Evolutionary conservation across 495 filamentous ascomycete genomes (phyloP), one percentile per base, ranked within the genome.

Genomic region (Lasiosphaeria hispida): DNA sequence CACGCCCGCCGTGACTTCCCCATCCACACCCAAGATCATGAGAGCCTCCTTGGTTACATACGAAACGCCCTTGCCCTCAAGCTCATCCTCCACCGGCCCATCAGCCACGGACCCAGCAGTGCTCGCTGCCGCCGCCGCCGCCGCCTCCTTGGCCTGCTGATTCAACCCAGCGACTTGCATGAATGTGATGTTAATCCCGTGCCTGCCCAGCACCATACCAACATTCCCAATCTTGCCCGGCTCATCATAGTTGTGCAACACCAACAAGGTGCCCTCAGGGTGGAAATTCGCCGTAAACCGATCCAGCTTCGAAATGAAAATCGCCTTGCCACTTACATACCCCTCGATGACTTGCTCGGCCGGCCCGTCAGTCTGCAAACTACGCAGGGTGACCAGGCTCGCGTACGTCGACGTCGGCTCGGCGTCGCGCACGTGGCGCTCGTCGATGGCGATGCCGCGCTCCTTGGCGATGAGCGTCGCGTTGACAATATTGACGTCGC

Each of bases 401-500:
- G 81, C 82, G 60, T 85, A 88, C 0, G 80, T 79, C 15, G 80
- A 72, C 1, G 77, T 76, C 11, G 82, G 68, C 39, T 68, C 66
- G 10, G 72, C 73, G 36, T 84, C 79, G 17, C 84, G 74, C 6
- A 75, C 75, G 48, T 83, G 80, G 23, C 77, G 80, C 71, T 90
- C 87, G 63, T 84, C 86, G 49, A 90, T 80, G 34, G 82, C 75
- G 56, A 90, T 84, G 9, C 87, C 87, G 51, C 86, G 83, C 60
- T 89, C 85, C 53, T 80, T 79, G 35, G 86, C 84, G 14, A 90
- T 76, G 52, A 88, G 73, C 17, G 82, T 80, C 0, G 87, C 87
- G 62, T 90, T 89, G 58, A 90, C 86, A 40, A 90, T 87, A 72
- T 88, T 90, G 60, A 90, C 82, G 58, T 87, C 85, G 34, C 84